Conservation (phyloP, 2,329 filamentous ascomycete genomes). For the Pseudogymnoascus sp. region DNA sequence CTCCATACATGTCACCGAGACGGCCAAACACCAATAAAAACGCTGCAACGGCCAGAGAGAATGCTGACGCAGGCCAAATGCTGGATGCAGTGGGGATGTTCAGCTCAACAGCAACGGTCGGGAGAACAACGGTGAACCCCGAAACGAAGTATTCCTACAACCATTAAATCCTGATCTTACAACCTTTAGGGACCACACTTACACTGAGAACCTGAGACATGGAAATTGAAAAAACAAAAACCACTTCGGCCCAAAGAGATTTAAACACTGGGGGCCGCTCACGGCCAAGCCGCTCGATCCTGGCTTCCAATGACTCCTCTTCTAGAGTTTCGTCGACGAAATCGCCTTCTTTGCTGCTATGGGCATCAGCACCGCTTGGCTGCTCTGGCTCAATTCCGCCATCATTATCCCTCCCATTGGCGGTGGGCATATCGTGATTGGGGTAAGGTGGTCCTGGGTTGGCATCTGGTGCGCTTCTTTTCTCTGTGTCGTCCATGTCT, state of each 20-base stretch:
- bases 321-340: neutral
- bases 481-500: neutral
- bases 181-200: constrained; percentile 18
- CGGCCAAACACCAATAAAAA: constrained; percentile 59
- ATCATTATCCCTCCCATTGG: neutral
- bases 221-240: constrained; percentile 52
- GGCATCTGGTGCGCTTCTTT: neutral
- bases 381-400: neutral
- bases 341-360: neutral
- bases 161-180: constrained; percentile 5
- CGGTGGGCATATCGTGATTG: neutral
- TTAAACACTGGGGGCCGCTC: constrained; percentile 48
- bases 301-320: constrained; percentile 27
- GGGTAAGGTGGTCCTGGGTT: neutral
- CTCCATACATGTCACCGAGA: constrained; percentile 56
- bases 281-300: constrained; percentile 49
- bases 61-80: constrained; percentile 59
- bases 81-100: constrained; percentile 53
- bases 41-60: constrained; percentile 47
- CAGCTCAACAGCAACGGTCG: constrained; percentile 54
- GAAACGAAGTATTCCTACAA: constrained; percentile 58
- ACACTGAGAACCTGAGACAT: constrained; percentile 52
- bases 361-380: neutral
- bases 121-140: constrained; percentile 68
- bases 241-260: constrained; percentile 45